Conservation (phyloP, 2,329 filamentous ascomycete genomes). For the Aspergillus unguis region DNA sequence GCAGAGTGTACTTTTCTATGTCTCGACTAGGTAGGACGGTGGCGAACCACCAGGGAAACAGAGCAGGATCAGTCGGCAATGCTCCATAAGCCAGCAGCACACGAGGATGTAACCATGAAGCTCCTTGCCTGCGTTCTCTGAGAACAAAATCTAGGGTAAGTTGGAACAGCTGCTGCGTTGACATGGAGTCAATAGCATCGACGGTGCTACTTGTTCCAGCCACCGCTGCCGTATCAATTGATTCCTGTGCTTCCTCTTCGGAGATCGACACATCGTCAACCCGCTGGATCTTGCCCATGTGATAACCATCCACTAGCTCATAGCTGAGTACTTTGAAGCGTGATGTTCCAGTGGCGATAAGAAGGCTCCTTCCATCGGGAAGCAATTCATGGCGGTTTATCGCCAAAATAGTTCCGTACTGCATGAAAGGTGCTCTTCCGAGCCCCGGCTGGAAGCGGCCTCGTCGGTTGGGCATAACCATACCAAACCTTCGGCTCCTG, state of each 20-base stretch:
- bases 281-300: constrained; percentile 70
- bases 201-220: constrained; percentile 9
- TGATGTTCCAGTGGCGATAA: constrained; percentile 73
- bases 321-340: constrained; percentile 67
- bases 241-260: constrained; percentile 75
- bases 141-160: constrained; percentile 65
- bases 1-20: constrained; percentile 72
- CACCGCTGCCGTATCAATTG: constrained; percentile 54
- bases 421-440: constrained; percentile 58
- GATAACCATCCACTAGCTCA: constrained; percentile 71
- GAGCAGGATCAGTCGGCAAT: constrained; percentile 69
- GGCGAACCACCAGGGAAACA: constrained; percentile 89
- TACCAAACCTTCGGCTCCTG: constrained; percentile 73
- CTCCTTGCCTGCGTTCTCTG: constrained; percentile 65
- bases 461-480: constrained; percentile 69
- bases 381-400: constrained; percentile 72
- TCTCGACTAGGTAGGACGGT: constrained; percentile 75
- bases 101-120: constrained; percentile 70
- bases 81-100: constrained; percentile 73
- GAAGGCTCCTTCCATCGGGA: constrained; percentile 74
- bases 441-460: constrained; percentile 53
- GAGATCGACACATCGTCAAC: constrained; percentile 77
- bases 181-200: constrained; percentile 48
- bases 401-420: constrained; percentile 74
- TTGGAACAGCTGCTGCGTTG: constrained; percentile 68